Evolutionary conservation across 345 rosid genomes (phyloP), one percentile per base, ranked within the genome.

Genomic region (Anacardium occidentale): DNA sequence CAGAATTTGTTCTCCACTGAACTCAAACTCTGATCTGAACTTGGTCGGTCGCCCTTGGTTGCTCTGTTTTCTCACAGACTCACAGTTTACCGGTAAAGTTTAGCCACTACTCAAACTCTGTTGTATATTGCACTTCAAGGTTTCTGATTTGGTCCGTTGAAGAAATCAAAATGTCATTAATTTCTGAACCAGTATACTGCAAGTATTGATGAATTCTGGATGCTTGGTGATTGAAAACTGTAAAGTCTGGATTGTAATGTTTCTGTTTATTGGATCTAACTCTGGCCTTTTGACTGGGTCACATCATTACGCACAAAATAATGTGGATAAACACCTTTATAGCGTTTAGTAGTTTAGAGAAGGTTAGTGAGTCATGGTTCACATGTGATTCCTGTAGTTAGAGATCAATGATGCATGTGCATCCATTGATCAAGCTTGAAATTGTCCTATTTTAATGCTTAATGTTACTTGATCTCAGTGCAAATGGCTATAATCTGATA

Each of bases 231-330:
- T 4, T 34, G 29, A 61, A 47, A 61, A 60, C 10, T 60, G 58
- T 48, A 7, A 21, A 60, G 4, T 60, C 48, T 3, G 50, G 17
- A 47, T 34, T 48, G 22, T 45, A 14, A 44, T 2, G 74, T 20
- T 68, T 79, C 85, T 76, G 40, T 62, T 77, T 72, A 62, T 77
- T 69, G 83, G 83, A 82, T 82, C 86, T 83, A 64, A 18, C 73
- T 26, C 12, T 74, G 64, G 68, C 59, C 69, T 77, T 81, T 71
- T 79, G 79, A 79, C 79, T 75, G 77, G 58, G 74, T 74, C 76
- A 72, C 72, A 10, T 71, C 7, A 62, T 67, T 47, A 63, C 62
- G 55, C 59, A 37, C 62, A 62, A 75, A 56, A 62, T 69, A 66
- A 45, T 73, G 66, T 68, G 74, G 47, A 34, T 15, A 55, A 69